Base-by-base conservation (phyloP, 805 yeast genomes). In the Saccharomycopsis oosterbeekiorum region DNA sequence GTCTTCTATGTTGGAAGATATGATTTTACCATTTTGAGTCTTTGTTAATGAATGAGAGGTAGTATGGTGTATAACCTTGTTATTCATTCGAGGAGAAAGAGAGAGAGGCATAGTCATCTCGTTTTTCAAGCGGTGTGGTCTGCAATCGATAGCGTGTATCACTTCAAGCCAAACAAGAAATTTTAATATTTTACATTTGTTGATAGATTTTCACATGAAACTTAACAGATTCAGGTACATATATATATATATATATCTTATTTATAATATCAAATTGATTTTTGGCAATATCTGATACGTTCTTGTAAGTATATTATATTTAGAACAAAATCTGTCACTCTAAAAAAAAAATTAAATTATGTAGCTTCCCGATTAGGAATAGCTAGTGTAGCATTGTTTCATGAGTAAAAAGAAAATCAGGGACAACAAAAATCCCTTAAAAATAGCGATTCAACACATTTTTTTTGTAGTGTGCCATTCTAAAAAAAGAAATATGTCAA, bases 1-100 rank as follows among this genome's bases (percentile, higher is more conserved):
- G n/a, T 63, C 60, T 21, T 56, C 37, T n/a, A 63, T 43, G n/a
- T 56, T 19, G 15, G 17, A 12, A 4, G 59, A 47, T 1, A 55
- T 34, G 9, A 58, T 55, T n/a, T 50, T 58, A 1, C 63, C 65
- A 19, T 41, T 21, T 24, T 41, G 26, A 6, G 36, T 34, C n/a
- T 47, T 47, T 43, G 36, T 17, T 12, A 53, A 36, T 15, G 41
- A 29, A 24, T 53, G 56, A 17, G 57, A 47, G 4, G 53, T 47
- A 10, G 53, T 47, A 15, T 47, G 53, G n/a, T 47, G 53, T 12
- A 47, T 26, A 24, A 47, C 53, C 15, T 47, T 47, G 6, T 47
- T 34, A 21, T 47, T 26, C 34, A 47, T 47, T 47, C 21, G 19
- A 8, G 53, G 10, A 19, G 29, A 17, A 19, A 11, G 11, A 4